These are phyloP conservation scores for Cladophialophora immunda DNA, from an alignment of 2,329 filamentous ascomycete species.

Conservation along the genomic window DNA sequence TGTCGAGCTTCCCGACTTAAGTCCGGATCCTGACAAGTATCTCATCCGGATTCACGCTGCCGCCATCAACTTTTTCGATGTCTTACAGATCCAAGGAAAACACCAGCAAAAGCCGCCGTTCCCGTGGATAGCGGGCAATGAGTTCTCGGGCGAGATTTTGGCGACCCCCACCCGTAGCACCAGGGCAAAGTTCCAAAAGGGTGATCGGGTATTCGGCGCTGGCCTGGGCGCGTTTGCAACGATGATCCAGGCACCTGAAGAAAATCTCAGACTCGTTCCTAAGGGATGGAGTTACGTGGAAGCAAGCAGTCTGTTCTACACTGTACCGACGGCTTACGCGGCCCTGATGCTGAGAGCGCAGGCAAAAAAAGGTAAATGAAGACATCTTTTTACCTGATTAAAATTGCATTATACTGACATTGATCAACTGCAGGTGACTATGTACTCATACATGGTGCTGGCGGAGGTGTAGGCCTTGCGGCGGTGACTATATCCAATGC, in stretches of 20 bases:
- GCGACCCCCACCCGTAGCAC: slow-evolving; percentile 63
- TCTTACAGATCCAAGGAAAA: slow-evolving; percentile 91
- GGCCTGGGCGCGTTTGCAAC: slow-evolving; percentile 86
- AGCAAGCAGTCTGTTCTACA: slow-evolving; percentile 88
- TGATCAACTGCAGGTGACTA: slow-evolving; percentile 69
- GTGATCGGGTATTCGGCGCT: slow-evolving; percentile 85
- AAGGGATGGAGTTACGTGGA: slow-evolving; percentile 82
- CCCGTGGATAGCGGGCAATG: slow-evolving; percentile 84
- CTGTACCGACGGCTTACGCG: slow-evolving; percentile 87
- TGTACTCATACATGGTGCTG: slow-evolving; percentile 90
- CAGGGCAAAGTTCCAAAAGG: slow-evolving; percentile 72
- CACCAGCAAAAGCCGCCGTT: slow-evolving; percentile 90
- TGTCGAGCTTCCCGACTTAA: slow-evolving; percentile 75
- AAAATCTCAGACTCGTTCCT: slow-evolving; percentile 75
- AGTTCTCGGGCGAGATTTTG: slow-evolving; percentile 82
- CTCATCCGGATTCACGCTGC: slow-evolving; percentile 84
- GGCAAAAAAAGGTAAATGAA: slow-evolving; percentile 79
- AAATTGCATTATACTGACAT: slow-evolving; percentile 55
- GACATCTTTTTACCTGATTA: too few species aligned
- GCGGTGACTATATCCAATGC: slow-evolving; percentile 95
- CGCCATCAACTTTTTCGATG: slow-evolving; percentile 95
- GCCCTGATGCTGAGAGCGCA: slow-evolving; percentile 79
- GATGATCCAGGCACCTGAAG: slow-evolving; percentile 72
- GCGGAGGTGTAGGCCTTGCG: slow-evolving; percentile 87
- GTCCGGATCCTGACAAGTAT: slow-evolving; percentile 76